Conservation (phyloP, 1,284 basidiomycete species). For the Boletus semigastroideus region DNA sequence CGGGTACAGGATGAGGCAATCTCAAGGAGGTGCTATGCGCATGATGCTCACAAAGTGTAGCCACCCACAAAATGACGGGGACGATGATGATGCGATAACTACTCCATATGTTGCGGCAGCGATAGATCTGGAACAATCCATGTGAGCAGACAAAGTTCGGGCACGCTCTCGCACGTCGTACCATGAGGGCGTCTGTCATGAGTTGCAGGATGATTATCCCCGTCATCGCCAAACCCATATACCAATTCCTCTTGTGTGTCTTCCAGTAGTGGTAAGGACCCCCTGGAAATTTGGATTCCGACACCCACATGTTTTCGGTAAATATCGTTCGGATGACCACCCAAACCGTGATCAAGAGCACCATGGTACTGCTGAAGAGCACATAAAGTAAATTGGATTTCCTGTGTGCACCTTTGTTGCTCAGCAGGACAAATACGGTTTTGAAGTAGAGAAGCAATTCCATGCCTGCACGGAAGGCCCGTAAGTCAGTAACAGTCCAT, state of each 20-base stretch:
- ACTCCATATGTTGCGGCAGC: conserved; percentile 1
- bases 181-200: background rate
- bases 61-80: background rate
- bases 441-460: background rate
- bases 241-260: background rate
- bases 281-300: background rate
- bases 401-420: background rate
- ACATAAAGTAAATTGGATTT: background rate
- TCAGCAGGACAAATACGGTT: background rate
- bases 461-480: background rate
- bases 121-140: background rate
- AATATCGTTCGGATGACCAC: background rate
- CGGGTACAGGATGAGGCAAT: background rate
- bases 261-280: background rate
- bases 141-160: background rate
- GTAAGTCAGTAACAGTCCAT: background rate
- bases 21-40: too few species aligned
- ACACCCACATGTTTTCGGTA: background rate
- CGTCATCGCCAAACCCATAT: background rate
- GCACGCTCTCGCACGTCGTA: background rate
- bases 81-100: background rate
- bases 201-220: background rate
- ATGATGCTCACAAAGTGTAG: background rate
- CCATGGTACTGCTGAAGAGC: background rate
- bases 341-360: background rate